phyloP scores from a whole-genome alignment of 2,329 filamentous ascomycete genomes.

The Ascochyta pisi region DNA sequence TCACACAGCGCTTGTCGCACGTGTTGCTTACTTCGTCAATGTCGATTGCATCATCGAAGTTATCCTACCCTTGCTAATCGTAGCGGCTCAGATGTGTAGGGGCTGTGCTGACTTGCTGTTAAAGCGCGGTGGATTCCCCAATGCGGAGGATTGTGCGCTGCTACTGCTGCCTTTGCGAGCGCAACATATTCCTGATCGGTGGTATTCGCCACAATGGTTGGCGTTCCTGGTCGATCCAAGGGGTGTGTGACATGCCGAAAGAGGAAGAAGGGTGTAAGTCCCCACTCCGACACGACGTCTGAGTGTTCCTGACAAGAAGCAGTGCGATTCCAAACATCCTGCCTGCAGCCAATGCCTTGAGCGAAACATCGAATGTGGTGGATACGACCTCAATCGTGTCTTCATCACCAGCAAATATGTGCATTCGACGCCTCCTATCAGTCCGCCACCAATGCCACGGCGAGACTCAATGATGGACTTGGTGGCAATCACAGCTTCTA shows the following conservation, averaged over 20 bases:
- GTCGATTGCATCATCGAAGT: neutral
- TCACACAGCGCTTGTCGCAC: neutral
- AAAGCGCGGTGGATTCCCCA: slow-evolving; percentile 10
- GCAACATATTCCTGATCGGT: neutral
- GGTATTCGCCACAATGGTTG: slow-evolving; percentile 25
- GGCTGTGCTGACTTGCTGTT: neutral
- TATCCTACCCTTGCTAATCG: neutral
- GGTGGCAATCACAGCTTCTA: slow-evolving; percentile 14
- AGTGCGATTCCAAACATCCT: slow-evolving; percentile 70
- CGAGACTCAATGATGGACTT: slow-evolving; percentile 1
- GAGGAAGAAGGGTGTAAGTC: slow-evolving; percentile 64
- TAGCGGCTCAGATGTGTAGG: neutral
- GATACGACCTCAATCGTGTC: slow-evolving; percentile 68
- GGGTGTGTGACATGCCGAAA: slow-evolving; percentile 41
- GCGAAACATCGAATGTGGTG: slow-evolving; percentile 66
- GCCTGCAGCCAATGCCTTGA: slow-evolving; percentile 66
- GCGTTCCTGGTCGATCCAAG: slow-evolving; percentile 42
- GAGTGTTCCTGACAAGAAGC: neutral
- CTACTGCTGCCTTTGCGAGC: neutral
- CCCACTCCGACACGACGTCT: neutral
- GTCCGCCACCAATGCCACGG: neutral
- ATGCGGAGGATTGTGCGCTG: slow-evolving; percentile 31
- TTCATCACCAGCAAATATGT: slow-evolving; percentile 57
- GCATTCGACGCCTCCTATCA: neutral
- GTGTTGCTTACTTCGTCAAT: too few relatives aligned